Evolutionary conservation across 176 grass and related monocot species (phyloP), one percentile per base, ranked within the genome.

Genomic region (Avena eriantha): DNA sequence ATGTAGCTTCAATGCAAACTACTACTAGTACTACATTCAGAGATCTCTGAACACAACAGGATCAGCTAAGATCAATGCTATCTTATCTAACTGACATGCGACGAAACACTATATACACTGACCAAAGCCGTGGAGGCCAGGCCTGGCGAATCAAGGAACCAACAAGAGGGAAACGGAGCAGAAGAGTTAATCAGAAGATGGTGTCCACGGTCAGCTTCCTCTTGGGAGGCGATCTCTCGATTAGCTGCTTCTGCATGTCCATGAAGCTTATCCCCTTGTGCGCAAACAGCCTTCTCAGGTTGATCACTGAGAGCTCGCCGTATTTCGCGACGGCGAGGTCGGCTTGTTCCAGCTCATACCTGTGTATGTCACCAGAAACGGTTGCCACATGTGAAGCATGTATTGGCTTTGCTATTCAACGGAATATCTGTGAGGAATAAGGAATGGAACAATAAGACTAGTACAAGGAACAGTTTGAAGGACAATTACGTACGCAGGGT

Each of bases 191-290:
- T 83, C 73, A 93, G 46, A 89, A 95, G 58, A 93, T 93, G 47
- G 93, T 93, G 46, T 95, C 93, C 16, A 92, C 85, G 47, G 86
- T 95, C 49, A 93, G 82, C 84, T 87, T 89, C 83, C 84, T 88
- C 80, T 91, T 95, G 17, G 93, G 93, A 18, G 95, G 95, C 23
- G 91, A 90, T 36, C 46, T 95, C 48, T 98, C 91, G n/a, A 92
- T 90, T 73, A 95, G 90, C 90, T 98, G 91, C 86, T 95, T 98
- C 86, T 98, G 95, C 72, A 98, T 76, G 73, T 98, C 95, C 93
- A 98, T 98, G 89, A 98, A 98, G 49, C 78, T 89, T 60, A 89
- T 86, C 80, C 91, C 95, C 81, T 87, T 93, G 46, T 94, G 88
- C 1, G 93, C 95, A 89, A 92, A 95, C 69, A 98, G 72, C 81